phyloP scores from a whole-genome alignment of 176 grass and related monocot species.

The Aegilops speltoides region DNA sequence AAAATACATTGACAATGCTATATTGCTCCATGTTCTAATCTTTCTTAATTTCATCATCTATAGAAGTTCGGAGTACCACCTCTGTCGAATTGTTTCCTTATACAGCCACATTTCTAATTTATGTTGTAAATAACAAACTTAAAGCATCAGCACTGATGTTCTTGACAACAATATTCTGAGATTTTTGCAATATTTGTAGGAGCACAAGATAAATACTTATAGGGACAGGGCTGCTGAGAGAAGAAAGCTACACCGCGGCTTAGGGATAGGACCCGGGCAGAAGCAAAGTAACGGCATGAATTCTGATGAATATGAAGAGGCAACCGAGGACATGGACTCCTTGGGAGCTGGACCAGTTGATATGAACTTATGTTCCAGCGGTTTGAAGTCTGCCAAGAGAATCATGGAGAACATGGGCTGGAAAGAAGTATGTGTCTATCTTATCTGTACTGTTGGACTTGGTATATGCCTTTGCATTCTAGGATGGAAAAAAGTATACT shows the following conservation, averaged over 20 bases:
- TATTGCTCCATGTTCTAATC: conserved; percentile 12
- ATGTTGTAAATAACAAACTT: not conserved
- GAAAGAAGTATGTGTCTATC: conserved; percentile 62
- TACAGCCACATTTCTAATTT: not conserved
- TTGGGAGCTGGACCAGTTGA: conserved; percentile 50
- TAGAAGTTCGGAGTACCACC: not conserved
- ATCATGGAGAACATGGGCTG: conserved; percentile 96
- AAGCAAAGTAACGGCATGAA: conserved; percentile 28
- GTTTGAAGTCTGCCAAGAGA: conserved; percentile 65
- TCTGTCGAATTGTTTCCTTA: conserved; percentile 9
- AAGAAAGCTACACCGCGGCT: conserved; percentile 63
- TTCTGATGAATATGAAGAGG: conserved; percentile 41
- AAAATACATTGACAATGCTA: not conserved
- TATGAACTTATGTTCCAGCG: conserved; percentile 47
- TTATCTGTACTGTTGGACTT: conserved; percentile 26
- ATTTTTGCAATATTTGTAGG: conserved; percentile 38
- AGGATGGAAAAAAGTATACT: not conserved
- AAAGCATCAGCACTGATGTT: conserved; percentile 7
- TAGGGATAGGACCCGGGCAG: conserved; percentile 71
- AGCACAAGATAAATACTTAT: conserved; percentile 50
- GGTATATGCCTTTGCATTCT: conserved; percentile 19
- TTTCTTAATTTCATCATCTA: not conserved
- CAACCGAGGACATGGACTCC: conserved; percentile 34
- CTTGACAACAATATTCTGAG: conserved; percentile 9
- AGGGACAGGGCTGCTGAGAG: conserved; percentile 91